Conservation (phyloP, 169 alveolate species). For the Plasmodium vivax region DNA sequence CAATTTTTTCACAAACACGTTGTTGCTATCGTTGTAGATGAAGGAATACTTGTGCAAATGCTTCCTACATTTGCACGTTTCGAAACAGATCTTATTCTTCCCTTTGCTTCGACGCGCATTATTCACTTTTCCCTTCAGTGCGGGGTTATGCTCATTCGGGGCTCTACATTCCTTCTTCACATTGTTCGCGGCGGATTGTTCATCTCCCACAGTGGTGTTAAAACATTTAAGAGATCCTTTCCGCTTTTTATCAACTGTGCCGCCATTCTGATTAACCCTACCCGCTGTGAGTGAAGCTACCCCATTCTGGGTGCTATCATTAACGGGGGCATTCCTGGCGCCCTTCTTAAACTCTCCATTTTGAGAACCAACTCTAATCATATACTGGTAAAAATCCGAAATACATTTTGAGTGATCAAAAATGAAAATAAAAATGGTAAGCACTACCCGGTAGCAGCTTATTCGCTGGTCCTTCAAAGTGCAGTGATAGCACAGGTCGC, state of each 20-base stretch:
- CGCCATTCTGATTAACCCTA: not conserved
- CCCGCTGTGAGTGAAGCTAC: not conserved
- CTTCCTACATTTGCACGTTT: constrained; percentile 46
- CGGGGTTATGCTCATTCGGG: not conserved
- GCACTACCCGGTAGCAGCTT: constrained; percentile 42
- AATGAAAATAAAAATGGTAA: constrained; percentile 42
- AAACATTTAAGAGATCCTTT: not conserved
- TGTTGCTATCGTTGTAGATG: not conserved
- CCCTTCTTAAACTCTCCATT: constrained; percentile 23
- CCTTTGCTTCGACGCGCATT: not conserved
- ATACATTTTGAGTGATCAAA: constrained; percentile 65
- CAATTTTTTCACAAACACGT: constrained; percentile 16
- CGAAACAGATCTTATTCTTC: constrained; percentile 1
- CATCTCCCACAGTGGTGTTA: not conserved
- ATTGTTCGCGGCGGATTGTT: not conserved
- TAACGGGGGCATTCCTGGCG: not conserved
- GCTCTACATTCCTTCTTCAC: not conserved
- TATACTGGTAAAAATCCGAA: constrained; percentile 58
- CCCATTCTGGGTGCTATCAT: not conserved
- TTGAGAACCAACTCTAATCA: constrained; percentile 17
- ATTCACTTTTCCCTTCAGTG: not conserved
- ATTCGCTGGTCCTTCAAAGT: constrained; percentile 37
- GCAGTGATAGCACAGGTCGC: constrained; percentile 38
- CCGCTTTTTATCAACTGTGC: not conserved
- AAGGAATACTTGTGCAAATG: constrained; percentile 36